Evolutionary conservation across 805 yeast genomes (phyloP), one percentile per base, ranked within the genome.

Genomic region (Metschnikowia matae): DNA sequence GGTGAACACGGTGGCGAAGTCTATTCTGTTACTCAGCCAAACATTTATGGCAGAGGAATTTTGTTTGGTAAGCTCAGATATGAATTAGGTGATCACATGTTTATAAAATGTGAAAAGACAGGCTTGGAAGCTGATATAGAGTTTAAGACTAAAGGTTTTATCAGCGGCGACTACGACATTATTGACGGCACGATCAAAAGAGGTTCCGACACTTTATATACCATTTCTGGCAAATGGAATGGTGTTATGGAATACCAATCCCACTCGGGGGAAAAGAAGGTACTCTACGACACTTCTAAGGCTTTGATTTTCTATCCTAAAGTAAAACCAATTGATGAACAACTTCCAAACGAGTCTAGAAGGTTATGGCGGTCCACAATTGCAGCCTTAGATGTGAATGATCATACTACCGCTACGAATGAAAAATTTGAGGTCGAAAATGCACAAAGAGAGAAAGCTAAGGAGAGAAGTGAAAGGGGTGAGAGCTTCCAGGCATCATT

Each of bases 141-240:
- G 57, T 94, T 94, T 71, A 91, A 94, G 65, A 87, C 94, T 5
- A 94, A 94, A 68, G 99, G 99, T 1, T 87, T 90, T 64, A 87
- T 94, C 40, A 79, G 91, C 20, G 99, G 99, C 18, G 80, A 92
- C 3, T 94, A 92, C 67, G 95, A 94, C 66, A 87, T 87, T 6
- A 87, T 94, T 55, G 85, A 81, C 58, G 99, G 98, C 48, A 68
- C 82, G 78, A 62, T 70, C 6, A 68, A 75, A 31, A 45, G 39
- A 2, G 82, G 81, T 6, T 37, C 40, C 18, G 82, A 85, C 56
- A 73, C 73, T 2, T 65, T 84, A 34, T 89, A 73, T 62, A 87
- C 82, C 57, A 74, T 92, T 36, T 60, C 85, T 10, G 99, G 99
- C 13, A 92, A 94, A 68, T 94, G 99, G 99, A 89, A 90, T 68